These are phyloP conservation scores for Entophlyctis luteolus DNA, from an alignment of 192 early-diverging fungal species.

Conservation along the genomic window DNA sequence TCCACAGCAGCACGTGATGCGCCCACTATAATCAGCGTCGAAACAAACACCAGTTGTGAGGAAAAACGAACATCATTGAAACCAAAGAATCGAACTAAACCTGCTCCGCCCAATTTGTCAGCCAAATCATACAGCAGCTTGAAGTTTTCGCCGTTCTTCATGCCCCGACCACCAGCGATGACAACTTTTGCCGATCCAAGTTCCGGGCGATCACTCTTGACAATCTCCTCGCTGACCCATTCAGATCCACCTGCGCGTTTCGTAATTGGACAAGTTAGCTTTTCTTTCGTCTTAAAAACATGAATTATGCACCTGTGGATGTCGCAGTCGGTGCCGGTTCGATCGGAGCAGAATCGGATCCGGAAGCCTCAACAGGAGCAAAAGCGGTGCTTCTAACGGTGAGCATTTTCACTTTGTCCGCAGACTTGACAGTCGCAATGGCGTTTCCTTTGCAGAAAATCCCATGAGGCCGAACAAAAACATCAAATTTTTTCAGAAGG, in stretches of 20 bases:
- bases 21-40: conserved; percentile 63
- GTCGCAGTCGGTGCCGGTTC: conserved; percentile 45
- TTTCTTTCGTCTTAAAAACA: too few species aligned
- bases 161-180: conserved; percentile 89
- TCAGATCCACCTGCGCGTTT: conserved; percentile 50
- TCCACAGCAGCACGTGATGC: conserved; percentile 97
- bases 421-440: conserved; percentile 90
- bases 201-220: conserved; percentile 93
- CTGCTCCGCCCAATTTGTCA: conserved; percentile 88
- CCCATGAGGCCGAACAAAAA: neutral
- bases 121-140: conserved; percentile 84
- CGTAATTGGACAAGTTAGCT: too few species aligned
- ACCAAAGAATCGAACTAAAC: conserved; percentile 36
- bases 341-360: conserved; percentile 61
- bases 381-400: conserved; percentile 91
- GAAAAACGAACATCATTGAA: neutral
- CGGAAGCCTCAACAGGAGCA: conserved; percentile 60
- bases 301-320: conserved; percentile 8
- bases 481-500: neutral
- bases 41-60: neutral
- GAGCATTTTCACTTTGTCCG: conserved; percentile 80
- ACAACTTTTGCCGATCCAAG: conserved; percentile 82
- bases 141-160: conserved; percentile 96
- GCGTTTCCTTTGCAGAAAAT: conserved; percentile 68
- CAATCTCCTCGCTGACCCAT: conserved; percentile 86